Evolutionary conservation across 1,139 yeast species (phyloP).

Genomic region (Pneumocystis sp.): DNA sequence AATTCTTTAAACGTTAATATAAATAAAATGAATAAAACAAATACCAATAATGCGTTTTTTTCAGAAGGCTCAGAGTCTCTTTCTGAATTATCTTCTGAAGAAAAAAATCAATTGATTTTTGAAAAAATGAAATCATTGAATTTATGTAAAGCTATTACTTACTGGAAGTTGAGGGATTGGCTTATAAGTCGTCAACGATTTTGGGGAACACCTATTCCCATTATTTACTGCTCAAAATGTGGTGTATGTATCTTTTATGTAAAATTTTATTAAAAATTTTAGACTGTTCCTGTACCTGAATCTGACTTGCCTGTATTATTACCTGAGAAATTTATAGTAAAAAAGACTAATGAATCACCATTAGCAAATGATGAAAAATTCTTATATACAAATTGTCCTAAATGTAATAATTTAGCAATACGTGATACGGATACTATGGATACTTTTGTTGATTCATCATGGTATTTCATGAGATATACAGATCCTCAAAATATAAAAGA

Average conservation of each 20-base stretch:
- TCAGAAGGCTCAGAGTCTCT: conserved; percentile 36
- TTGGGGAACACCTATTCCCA: conserved; percentile 98
- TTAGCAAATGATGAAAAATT: conserved; percentile 54
- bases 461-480: conserved; percentile 79
- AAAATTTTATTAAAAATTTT: conserved; percentile 34
- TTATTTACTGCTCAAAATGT: conserved; percentile 68
- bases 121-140: conserved; percentile 27
- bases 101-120: conserved; percentile 41
- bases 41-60: conserved; percentile 35
- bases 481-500: conserved; percentile 47
- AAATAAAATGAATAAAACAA: conserved; percentile 8
- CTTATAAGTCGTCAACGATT: conserved; percentile 82
- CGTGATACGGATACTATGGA: conserved; percentile 98
- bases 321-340: conserved; percentile 6
- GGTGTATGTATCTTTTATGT: conserved; percentile 65
- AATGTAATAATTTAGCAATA: conserved; percentile 57
- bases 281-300: conserved; percentile 54
- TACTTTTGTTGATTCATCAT: conserved; percentile 92
- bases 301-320: conserved; percentile 32
- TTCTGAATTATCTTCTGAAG: conserved; percentile 34
- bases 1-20: conserved; percentile 33
- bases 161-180: conserved; percentile 77
- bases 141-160: conserved; percentile 37
- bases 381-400: conserved; percentile 63
- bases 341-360: conserved; percentile 53